Percentiles rank a stretch among this genome's conserved stretches.
Evolutionary conservation across 768 basidiomycete species (phyloP).

Genomic region (Butyriboletus loyo): DNA sequence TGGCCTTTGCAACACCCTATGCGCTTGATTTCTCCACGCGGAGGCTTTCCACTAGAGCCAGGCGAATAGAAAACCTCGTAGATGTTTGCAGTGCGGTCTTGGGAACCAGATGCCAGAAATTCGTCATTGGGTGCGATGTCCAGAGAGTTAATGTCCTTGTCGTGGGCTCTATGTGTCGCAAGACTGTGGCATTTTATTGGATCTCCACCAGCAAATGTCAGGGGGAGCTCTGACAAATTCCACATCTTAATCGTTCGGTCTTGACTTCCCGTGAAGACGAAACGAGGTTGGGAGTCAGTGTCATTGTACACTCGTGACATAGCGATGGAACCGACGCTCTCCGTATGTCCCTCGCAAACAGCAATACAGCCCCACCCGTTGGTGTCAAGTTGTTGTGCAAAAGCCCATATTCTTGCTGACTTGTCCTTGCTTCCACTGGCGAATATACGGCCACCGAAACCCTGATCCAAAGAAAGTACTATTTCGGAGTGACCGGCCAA

Average conservation of each 20-base stretch:
- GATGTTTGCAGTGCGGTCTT: conserved; percentile 92
- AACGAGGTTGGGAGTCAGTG: conserved; percentile 39
- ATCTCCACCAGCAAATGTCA: conserved; percentile 27
- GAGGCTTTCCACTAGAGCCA: conserved; percentile 38
- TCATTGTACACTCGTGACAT: conserved; percentile 52
- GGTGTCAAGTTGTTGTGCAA: conserved; percentile 11
- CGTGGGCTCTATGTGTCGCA: conserved; percentile 87
- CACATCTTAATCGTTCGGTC: conserved; percentile 99
- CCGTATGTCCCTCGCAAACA: conserved; percentile 90
- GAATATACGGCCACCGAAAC: conserved; percentile 65
- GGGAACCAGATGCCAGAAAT: conserved; percentile 89
- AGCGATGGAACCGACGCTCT: conserved; percentile 88
- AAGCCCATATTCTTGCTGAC: conserved; percentile 81
- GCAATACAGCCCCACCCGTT: conserved; percentile 64
- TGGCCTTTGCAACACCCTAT: conserved; percentile 93
- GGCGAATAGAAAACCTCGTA: conserved; percentile 67
- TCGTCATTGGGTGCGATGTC: conserved; percentile 89
- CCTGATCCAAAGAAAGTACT: conserved; percentile 79
- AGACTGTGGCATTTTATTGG: conserved; percentile 65
- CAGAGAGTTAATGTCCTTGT: conserved; percentile 97
- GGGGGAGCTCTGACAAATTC: conserved; percentile 67
- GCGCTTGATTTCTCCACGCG: conserved; percentile 68
- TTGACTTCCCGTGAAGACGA: conserved; percentile 94
- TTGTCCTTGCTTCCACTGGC: conserved; percentile 92
- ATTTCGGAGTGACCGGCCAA: conserved; percentile 89